Base-by-base conservation (phyloP, 192 early-diverging fungal genomes). In the Coemansia sp. region DNA sequence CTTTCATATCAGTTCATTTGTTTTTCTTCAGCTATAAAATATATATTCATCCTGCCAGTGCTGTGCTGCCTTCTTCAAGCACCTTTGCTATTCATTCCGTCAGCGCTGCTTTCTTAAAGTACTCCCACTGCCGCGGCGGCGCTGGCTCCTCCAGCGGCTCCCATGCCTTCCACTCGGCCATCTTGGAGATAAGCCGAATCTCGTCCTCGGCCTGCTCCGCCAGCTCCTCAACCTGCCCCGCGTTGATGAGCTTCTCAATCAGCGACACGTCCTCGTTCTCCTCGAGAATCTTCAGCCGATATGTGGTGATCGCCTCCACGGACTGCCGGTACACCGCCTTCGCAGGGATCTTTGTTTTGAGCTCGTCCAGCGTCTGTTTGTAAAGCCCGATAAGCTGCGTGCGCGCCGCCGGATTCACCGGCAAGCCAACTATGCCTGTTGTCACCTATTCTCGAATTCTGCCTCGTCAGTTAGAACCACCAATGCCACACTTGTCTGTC, bases 101-200 rank as follows among this genome's bases (percentile, higher is more conserved):
- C 6, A 58, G 22, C 2, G 64, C 48, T 1, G 75, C 75, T 55
- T 68, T 71, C 35, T 71, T 78, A 42, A 78, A 78, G 38, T 78
- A 91, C 60, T 84, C 83, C 93, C 93, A 95, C 70, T 95, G 93
- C 48, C 88, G 89, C 31, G 85, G 82, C 51, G 92, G 91, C 25
- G 81, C 82, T 38, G 85, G 85, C 55, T 82, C 84, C 64, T 92
- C 90, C 49, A 96, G 81, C 47, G 87, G 76, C 80, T 94, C 87
- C 92, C 90, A 92, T n/a, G 89, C 84, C 83, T 90, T 93, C 86
- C 87, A 92, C 81, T 93, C 88, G 54, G 87, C 85, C 87, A 98
- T 89, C 68, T 92, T 87, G 42, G 58, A 74, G 21, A 92, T 84
- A 33, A 98, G 80, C 60, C 84, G 86, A 54, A 93, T 81, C 71